Evolutionary conservation across 805 yeast genomes (phyloP), one percentile per base, ranked within the genome.

Genomic region (Yueomyces sp.): DNA sequence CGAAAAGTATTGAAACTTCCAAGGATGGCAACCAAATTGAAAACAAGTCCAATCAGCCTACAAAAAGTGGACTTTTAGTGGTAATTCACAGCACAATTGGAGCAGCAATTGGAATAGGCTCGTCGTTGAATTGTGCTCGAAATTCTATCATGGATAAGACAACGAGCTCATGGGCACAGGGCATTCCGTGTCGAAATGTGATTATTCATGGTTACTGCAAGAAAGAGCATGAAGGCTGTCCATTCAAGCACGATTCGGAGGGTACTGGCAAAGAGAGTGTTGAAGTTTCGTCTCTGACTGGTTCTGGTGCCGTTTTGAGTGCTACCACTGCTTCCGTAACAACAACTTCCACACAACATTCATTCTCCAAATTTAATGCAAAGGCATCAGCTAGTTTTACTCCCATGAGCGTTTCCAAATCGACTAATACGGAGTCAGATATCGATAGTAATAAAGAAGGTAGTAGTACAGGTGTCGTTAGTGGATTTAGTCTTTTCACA

Each of bases 191-290:
- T 64, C 73, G 87, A 59, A 86, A 86, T 54, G 79, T 85, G 44
- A 76, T 81, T 40, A 84, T 85, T 33, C 86, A 85, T 65, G 96
- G 95, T 3, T 85, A 73, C 54, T 86, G 96, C 67, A 85, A 85
- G 59, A 85, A 74, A 64, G 87, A 84, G 53, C 81, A 82, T 51
- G 85, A 85, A 54, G 95, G 95, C 8, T 86, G 95, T 57, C 81
- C 80, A 2, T 86, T 85, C 57, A 77, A 76, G 42, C 94, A 85
- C 59, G 81, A 74, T 46, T 63, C 57, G 37, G 67, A 64, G 40
- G 54, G 56, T 29, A 4, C n/a, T 27, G 29, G n/a, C 3, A 36
- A 40, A 26, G 28, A 5, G 6, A 19, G 6, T 11, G 33, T 30
- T 6, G 33, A 6, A 6, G 9, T 6, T 30, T 30, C 33, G 6